These are phyloP conservation scores for Chlorella sorokiniana DNA, from an alignment of 139 green algal genomes.

Conservation along the genomic window DNA sequence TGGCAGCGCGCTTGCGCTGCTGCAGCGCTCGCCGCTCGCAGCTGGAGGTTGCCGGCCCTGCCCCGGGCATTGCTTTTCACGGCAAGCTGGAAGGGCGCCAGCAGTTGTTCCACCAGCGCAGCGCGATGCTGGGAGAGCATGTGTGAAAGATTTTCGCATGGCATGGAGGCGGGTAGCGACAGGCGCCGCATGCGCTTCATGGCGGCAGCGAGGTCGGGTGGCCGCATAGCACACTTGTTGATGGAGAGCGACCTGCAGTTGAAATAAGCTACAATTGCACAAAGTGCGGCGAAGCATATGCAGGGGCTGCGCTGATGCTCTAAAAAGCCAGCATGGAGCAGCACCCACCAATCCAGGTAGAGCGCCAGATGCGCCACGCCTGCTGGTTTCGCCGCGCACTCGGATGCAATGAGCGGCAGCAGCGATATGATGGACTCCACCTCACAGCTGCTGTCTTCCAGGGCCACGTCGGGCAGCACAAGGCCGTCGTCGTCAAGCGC, in stretches of 20 bases:
- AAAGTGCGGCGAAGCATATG: too few species aligned
- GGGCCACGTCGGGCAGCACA: conserved; percentile 27
- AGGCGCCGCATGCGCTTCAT: neutral
- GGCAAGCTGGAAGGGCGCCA: neutral
- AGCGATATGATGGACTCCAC: neutral
- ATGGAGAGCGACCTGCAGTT: conserved; percentile 26
- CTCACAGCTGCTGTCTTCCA: neutral
- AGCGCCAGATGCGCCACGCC: conserved; percentile 27
- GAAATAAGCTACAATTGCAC: too few species aligned
- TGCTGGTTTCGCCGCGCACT: conserved; percentile 5
- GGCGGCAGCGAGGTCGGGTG: conserved; percentile 13
- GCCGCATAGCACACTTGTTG: neutral
- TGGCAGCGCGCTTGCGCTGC: neutral
- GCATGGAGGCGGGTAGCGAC: neutral
- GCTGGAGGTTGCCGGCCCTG: neutral
- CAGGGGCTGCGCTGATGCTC: neutral
- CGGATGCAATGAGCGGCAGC: neutral
- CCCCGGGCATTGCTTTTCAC: neutral
- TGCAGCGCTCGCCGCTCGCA: neutral
- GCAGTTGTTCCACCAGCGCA: neutral
- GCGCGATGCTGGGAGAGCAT: neutral
- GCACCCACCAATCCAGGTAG: conserved; percentile 39
- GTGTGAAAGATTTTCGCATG: too few species aligned
- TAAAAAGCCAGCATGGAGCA: neutral
- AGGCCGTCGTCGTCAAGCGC: neutral